Conservation (phyloP, 345 rosid species). For the Murraya paniculata region DNA sequence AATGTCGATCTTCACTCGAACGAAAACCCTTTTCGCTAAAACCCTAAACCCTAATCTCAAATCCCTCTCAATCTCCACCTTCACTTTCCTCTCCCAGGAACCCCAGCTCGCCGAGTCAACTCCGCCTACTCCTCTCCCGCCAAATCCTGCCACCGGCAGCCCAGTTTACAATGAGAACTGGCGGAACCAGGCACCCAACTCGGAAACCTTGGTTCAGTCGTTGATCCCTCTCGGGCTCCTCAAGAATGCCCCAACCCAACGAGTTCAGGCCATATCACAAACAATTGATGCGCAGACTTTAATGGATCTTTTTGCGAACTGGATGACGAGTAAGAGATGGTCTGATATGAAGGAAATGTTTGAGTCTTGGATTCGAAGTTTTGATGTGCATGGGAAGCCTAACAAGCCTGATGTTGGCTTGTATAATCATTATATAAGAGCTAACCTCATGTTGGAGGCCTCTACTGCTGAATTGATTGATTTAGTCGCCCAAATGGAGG, state of each 20-base stretch:
- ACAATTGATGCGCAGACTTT: conserved; percentile 44
- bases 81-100: conserved; percentile 62
- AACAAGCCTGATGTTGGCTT: conserved; percentile 73
- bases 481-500: conserved; percentile 65
- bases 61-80: conserved; percentile 61
- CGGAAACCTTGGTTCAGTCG: conserved; percentile 31
- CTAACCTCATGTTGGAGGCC: conserved; percentile 72
- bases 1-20: conserved; percentile 43
- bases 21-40: conserved; percentile 36
- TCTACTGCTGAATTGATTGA: conserved; percentile 60
- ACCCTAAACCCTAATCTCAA: conserved; percentile 40
- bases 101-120: conserved; percentile 57
- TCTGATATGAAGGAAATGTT: conserved; percentile 69
- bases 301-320: conserved; percentile 62
- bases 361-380: conserved; percentile 77
- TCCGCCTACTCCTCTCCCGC: conserved; percentile 58
- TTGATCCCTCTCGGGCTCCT: conserved; percentile 45
- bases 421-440: conserved; percentile 79
- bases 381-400: conserved; percentile 75
- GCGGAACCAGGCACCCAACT: conserved; percentile 54
- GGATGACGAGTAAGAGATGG: conserved; percentile 83
- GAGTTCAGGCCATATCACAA: conserved; percentile 45
- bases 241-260: conserved; percentile 28
- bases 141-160: conserved; percentile 86
- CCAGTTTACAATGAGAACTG: conserved; percentile 81